Base-by-base conservation (phyloP, 192 early-diverging fungal genomes). In the Backusella westeae region DNA sequence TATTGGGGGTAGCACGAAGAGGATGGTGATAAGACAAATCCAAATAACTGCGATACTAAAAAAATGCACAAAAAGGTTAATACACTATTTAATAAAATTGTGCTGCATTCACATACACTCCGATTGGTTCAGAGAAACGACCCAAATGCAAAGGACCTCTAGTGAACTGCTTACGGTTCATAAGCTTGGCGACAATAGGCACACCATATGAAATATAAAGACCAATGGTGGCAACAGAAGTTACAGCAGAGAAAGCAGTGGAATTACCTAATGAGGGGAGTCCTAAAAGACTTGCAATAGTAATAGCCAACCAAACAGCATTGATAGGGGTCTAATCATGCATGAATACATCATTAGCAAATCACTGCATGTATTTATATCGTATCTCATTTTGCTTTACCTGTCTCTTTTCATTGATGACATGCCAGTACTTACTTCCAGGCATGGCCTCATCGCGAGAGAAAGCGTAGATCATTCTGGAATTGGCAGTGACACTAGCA, bases 391-490 rank as follows among this genome's bases (percentile, higher is more conserved):
- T 21, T 56, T 12, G 4, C 9, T 39, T 69, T 76, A 76, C 70
- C 67, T 83, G 78, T 52, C 80, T 63, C 17, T 79, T 80, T 23
- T 77, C 76, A 52, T 83, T 72, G 73, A 83, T 85, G 63, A 56
- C 42, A 23, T 87, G 86, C 65, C 84, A 82, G 26, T 77, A 81
- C 32, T 79, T 73, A 35, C 79, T 81, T 52, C 83, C 85, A 3
- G 86, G 86, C 78, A 87, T 87, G 38, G 86, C 86, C 23, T 84
- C 86, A 67, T 87, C 86, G 56, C 86, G 85, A 17, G 83, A 85
- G 68, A 87, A 87, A 10, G 85, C 86, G 44, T 87, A 87, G 69
- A 87, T 85, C 86, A 87, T 87, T 29, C 86, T 82, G 14, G 86
- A 87, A 42, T 87, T 87, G 49, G 86, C 81, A 3, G 86, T 87